Percentiles rank a stretch among this genome's conserved stretches.
phyloP scores from a whole-genome alignment of 768 basidiomycete species.

The button mushroom (Agaricus bisporus) region DNA sequence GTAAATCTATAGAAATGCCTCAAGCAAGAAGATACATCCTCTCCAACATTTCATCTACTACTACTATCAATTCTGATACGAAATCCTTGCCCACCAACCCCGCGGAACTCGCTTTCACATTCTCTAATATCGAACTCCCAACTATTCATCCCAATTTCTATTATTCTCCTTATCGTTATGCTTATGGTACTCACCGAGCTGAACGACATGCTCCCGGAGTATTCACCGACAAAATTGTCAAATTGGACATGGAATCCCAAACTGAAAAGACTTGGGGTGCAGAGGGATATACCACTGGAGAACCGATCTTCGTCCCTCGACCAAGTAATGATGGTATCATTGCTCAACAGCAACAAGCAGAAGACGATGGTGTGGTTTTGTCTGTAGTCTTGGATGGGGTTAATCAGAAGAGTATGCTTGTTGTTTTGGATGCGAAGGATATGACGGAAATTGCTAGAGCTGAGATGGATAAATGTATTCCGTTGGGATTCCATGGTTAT shows the following conservation, averaged over 20 bases:
- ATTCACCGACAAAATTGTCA: slow-evolving; percentile 4
- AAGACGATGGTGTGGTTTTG: slow-evolving; percentile 2
- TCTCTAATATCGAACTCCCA: slow-evolving; percentile 1
- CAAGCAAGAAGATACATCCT: slow-evolving; percentile 1
- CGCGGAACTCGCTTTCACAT: background rate
- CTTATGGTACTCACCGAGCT: background rate
- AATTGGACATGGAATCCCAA: background rate
- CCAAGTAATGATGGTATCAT: background rate
- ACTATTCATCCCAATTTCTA: background rate
- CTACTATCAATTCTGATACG: background rate
- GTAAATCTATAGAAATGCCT: background rate
- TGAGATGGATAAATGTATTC: slow-evolving; percentile 5
- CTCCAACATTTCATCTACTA: background rate
- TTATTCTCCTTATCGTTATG: background rate
- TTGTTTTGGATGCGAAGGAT: slow-evolving; percentile 4
- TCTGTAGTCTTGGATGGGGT: background rate
- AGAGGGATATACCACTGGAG: background rate
- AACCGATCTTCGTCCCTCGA: slow-evolving; percentile 2
- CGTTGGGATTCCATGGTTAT: slow-evolving; percentile 2
- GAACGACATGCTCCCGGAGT: background rate
- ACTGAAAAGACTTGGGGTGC: background rate
- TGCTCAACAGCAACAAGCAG: background rate
- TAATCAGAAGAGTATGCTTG: slow-evolving; percentile 2
- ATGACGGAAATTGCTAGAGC: slow-evolving; percentile 2
- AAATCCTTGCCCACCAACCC: background rate